Conservation (phyloP, 2,329 filamentous ascomycete genomes). For the Aureobasidium namibiae region DNA sequence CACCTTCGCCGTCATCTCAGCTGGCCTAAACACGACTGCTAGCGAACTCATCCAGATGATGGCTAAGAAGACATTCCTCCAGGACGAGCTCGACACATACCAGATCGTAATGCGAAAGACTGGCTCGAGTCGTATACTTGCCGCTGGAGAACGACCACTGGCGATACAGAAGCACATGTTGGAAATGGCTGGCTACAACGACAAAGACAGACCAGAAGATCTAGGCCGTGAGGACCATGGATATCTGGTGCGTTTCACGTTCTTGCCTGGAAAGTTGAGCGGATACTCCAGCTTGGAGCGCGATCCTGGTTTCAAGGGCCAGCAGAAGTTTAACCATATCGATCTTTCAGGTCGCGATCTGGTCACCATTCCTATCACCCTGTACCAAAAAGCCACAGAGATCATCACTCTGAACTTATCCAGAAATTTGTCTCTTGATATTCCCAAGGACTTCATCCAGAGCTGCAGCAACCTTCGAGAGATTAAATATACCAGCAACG, state of each 20-base stretch:
- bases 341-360: slow-evolving; percentile 85
- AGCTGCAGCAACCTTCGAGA: slow-evolving; percentile 85
- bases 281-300: slow-evolving; percentile 63
- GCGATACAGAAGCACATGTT: slow-evolving; percentile 86
- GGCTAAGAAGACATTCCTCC: slow-evolving; percentile 87
- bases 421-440: slow-evolving; percentile 80
- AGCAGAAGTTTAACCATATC: slow-evolving; percentile 88
- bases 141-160: slow-evolving; percentile 70
- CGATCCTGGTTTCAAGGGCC: slow-evolving; percentile 72
- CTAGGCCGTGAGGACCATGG: slow-evolving; percentile 95
- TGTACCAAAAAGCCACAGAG: slow-evolving; percentile 85
- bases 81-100: slow-evolving; percentile 86
- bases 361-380: slow-evolving; percentile 85
- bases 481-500: slow-evolving; percentile 93
- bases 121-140: slow-evolving; percentile 74
- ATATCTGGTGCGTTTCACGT: slow-evolving; percentile 92
- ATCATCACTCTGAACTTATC: slow-evolving; percentile 94
- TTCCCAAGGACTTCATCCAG: slow-evolving; percentile 94
- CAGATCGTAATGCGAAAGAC: slow-evolving; percentile 94
- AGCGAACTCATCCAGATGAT: slow-evolving; percentile 82
- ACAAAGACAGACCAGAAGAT: slow-evolving; percentile 81
- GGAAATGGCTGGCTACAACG: slow-evolving; percentile 84
- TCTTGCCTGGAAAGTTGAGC: slow-evolving; percentile 80
- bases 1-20: slow-evolving; percentile 87
- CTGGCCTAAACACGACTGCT: slow-evolving; percentile 74